Evolutionary conservation across 116 monocot genomes (phyloP).

Genomic region (Dioscorea cayenensis): DNA sequence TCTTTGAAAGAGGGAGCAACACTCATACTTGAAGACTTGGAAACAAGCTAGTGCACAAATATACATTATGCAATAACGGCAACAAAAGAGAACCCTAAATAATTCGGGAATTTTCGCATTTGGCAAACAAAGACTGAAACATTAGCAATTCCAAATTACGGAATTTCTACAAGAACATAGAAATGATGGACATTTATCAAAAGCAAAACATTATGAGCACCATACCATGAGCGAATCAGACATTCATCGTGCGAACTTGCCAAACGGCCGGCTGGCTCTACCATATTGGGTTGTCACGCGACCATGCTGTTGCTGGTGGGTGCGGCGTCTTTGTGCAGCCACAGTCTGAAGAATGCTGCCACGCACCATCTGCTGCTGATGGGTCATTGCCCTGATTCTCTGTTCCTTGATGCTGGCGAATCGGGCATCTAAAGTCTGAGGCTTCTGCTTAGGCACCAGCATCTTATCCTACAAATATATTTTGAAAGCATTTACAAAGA

Average conservation of each 20-base stretch:
- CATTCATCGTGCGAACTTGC: conserved; percentile 2
- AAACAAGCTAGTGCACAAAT: too few relatives aligned
- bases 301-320: conserved; percentile 5
- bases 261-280: not conserved
- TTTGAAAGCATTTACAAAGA: not conserved
- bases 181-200: too few relatives aligned
- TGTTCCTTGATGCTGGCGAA: conserved; percentile 18
- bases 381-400: conserved; percentile 10
- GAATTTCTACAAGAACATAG: too few relatives aligned
- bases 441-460: conserved; percentile 6
- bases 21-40: too few relatives aligned
- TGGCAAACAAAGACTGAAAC: too few relatives aligned
- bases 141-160: too few relatives aligned
- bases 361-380: conserved; percentile 9
- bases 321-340: not conserved
- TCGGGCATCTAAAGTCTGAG: conserved; percentile 10
- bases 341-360: not conserved
- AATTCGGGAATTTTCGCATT: too few relatives aligned
- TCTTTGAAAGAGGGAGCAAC: too few relatives aligned
- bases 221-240: too few relatives aligned
- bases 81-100: too few relatives aligned
- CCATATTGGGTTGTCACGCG: not conserved
- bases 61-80: too few relatives aligned
- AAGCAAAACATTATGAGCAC: too few relatives aligned
- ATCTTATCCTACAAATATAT: not conserved